Base-by-base conservation (phyloP, 2,329 filamentous ascomycete genomes). In the Epicoccum sorghinum region DNA sequence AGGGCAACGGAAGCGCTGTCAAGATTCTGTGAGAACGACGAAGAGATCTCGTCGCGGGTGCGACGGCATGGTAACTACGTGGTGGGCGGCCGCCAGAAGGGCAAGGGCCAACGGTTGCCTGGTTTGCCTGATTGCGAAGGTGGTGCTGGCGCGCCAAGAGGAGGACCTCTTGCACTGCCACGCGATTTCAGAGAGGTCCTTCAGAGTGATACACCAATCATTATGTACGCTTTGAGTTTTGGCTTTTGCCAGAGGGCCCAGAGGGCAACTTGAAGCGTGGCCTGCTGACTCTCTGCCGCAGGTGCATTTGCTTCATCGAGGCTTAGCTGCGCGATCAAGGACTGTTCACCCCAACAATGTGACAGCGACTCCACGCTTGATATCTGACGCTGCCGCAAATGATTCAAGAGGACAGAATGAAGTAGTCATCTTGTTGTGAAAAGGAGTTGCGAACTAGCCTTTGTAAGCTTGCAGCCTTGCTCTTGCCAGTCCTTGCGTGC, bases 71-170 rank as follows among this genome's bases (percentile, higher is more conserved):
- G 30, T 45, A 18, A 40, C 35, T 29, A 13, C n/a, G 53, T 48
- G 44, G 43, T 56, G 53, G 39, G 53, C 53, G 53, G 53, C 53
- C 53, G 46, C 50, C 39, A 24, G 18, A 24, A 52, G 53, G 53
- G 53, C 53, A 35, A 51, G 42, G 47, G 53, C 52, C 33, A 42
- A 42, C 40, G 23, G 40, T 42, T 42, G 40, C 40, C 39, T 41
- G 25, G 24, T 40, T 47, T 53, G 52, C 46, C 52, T 50, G 52
- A 30, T 33, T 30, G 43, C 32, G 14, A 43, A 32, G 47, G 18
- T 44, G 43, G 13, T 44, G 43, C 40, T 48, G 45, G 45, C 32
- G 27, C 41, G 51, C 52, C 52, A 55, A 55, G 49, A 41, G 40
- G 37, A 45, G 41, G 52, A 32, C 46, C 36, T 55, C 42, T 38